Percentiles rank a stretch among this genome's conserved stretches.
phyloP scores from a whole-genome alignment of 2,329 filamentous ascomycete genomes.

The Aspergillus sp. region DNA sequence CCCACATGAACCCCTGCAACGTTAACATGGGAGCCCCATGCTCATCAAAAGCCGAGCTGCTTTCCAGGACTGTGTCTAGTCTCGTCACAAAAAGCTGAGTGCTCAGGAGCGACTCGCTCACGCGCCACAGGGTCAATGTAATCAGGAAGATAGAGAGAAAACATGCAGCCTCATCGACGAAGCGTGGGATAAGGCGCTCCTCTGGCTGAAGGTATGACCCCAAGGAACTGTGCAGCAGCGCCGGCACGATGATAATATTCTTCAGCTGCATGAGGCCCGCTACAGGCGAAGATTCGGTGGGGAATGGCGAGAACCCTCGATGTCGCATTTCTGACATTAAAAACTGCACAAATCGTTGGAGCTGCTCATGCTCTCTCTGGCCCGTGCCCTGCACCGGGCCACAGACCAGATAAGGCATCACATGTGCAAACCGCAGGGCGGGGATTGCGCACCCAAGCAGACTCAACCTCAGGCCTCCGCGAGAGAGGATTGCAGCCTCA shows the following conservation, averaged over 20 bases:
- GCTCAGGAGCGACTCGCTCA: not conserved
- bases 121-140: not conserved
- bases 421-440: not conserved
- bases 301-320: not conserved
- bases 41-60: constrained; percentile 1
- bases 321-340: not conserved
- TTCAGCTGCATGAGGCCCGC: not conserved
- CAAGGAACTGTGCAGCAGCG: not conserved
- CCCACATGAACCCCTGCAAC: not conserved
- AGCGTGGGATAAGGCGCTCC: not conserved
- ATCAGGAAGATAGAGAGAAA: constrained; percentile 2
- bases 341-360: not conserved
- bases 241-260: not conserved
- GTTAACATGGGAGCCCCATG: not conserved
- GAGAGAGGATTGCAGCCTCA: not conserved
- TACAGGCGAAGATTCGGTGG: not conserved
- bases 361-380: not conserved
- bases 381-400: not conserved
- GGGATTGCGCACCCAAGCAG: not conserved
- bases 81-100: not conserved
- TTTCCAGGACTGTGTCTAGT: not conserved
- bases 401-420: constrained; percentile 4
- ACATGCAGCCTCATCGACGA: not conserved
- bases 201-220: not conserved
- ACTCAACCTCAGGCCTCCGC: not conserved